A percentile compares a stretch with the other conserved stretches of the same genome.
These are phyloP conservation scores for Withania somnifera DNA, from an alignment of 305 asterid genomes.

Conservation along the genomic window DNA sequence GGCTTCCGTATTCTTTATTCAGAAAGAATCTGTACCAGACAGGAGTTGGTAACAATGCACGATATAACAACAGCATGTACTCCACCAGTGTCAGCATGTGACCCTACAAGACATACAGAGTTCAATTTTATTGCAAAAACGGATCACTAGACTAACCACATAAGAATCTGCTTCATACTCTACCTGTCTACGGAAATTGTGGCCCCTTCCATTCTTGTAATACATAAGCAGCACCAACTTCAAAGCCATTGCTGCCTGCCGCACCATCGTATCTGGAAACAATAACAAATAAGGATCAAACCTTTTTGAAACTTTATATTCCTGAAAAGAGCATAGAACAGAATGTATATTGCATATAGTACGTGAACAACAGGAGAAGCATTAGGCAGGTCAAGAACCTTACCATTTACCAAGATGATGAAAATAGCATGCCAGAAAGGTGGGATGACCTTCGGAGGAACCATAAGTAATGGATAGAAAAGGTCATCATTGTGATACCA, in stretches of 20 bases:
- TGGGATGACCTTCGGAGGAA: constrained; percentile 75
- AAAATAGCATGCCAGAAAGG: constrained; percentile 88
- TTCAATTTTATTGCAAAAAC: background rate
- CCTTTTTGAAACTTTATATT: background rate
- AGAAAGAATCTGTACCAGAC: constrained; percentile 95
- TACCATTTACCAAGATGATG: constrained; percentile 74
- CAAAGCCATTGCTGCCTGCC: constrained; percentile 79
- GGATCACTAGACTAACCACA: background rate
- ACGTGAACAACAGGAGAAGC: background rate
- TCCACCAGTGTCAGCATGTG: constrained; percentile 93
- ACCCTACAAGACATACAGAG: constrained; percentile 39
- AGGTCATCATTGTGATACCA: constrained; percentile 56
- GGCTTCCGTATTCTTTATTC: constrained; percentile 92
- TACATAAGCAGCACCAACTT: constrained; percentile 78
- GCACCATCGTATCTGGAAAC: constrained; percentile 61
- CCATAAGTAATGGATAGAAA: constrained; percentile 61
- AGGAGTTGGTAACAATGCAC: constrained; percentile 85
- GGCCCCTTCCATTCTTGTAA: constrained; percentile 78
- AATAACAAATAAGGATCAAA: background rate
- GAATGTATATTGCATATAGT: background rate
- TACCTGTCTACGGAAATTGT: constrained; percentile 92
- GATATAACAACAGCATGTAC: constrained; percentile 73
- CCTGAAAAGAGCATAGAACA: background rate
- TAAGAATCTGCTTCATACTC: background rate
- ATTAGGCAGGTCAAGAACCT: constrained; percentile 10